phyloP scores from a whole-genome alignment of 331 rosid genomes.

The Malus hybrid region DNA sequence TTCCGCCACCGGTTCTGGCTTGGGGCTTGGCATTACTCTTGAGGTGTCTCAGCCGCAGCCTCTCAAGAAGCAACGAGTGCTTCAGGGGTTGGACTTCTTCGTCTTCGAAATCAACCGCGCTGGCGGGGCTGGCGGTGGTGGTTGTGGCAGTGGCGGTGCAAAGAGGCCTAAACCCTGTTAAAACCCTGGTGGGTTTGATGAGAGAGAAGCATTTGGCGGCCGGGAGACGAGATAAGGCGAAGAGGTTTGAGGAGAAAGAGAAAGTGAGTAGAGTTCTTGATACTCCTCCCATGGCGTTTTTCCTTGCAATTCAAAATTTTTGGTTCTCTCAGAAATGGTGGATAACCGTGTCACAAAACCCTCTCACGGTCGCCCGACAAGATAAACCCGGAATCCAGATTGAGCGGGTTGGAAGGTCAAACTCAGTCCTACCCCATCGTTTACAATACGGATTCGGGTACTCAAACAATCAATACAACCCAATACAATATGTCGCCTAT shows the following conservation, averaged over 20 bases:
- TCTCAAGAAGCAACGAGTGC: constrained; percentile 67
- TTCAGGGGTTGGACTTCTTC: constrained; percentile 32
- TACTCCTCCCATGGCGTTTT: constrained; percentile 53
- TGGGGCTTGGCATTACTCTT: constrained; percentile 32
- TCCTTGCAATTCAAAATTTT: not conserved
- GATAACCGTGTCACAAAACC: not conserved
- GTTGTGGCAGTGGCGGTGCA: constrained; percentile 29
- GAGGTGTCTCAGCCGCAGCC: constrained; percentile 62
- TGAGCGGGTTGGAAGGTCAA: not conserved
- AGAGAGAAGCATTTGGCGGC: constrained; percentile 37
- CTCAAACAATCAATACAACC: no score
- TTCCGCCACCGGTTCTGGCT: not conserved
- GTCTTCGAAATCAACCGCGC: constrained; percentile 15
- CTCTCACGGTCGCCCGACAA: not conserved
- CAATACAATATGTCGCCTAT: no score
- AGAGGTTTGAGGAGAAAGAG: constrained; percentile 41
- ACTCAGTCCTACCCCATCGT: no score
- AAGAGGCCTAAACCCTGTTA: constrained; percentile 47
- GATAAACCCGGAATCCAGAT: not conserved
- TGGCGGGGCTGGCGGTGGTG: constrained; percentile 3
- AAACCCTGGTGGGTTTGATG: constrained; percentile 32
- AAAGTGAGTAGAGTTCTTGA: constrained; percentile 52
- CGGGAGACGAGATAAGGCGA: constrained; percentile 40
- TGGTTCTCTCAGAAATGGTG: not conserved
- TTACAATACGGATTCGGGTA: no score